A percentile compares a stretch with the other conserved stretches of the same genome.
Evolutionary conservation across 768 basidiomycete species (phyloP).

Genomic region (Collybiopsis confluens): DNA sequence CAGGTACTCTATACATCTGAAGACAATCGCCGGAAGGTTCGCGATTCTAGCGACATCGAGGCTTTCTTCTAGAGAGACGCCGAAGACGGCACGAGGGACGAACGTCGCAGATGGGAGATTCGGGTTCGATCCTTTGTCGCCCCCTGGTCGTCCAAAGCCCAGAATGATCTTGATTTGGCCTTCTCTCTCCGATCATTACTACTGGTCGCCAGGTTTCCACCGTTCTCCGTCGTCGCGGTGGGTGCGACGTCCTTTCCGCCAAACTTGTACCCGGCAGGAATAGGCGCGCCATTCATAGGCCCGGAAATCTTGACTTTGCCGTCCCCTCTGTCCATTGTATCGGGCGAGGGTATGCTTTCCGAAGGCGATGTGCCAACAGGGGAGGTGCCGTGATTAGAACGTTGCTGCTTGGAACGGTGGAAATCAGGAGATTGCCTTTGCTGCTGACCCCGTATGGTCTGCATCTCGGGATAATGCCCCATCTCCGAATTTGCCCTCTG

Average conservation of each 20-base stretch:
- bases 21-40: conserved; percentile 89
- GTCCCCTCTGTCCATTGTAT: conserved; percentile 41
- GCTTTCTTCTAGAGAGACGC: conserved; percentile 81
- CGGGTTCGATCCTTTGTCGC: conserved; percentile 21
- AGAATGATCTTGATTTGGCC: conserved; percentile 89
- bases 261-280: conserved; percentile 89
- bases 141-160: conserved; percentile 75
- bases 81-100: conserved; percentile 77
- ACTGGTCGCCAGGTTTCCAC: conserved; percentile 32
- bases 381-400: conserved; percentile 56
- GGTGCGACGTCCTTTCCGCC: conserved; percentile 61
- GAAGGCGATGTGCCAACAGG: conserved; percentile 39
- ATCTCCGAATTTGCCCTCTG: conserved; percentile 77
- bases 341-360: conserved; percentile 50
- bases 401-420: conserved; percentile 45
- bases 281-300: conserved; percentile 78
- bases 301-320: conserved; percentile 85
- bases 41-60: conserved; percentile 87
- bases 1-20: conserved; percentile 92
- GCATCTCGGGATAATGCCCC: conserved; percentile 72
- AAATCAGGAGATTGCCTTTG: conserved; percentile 52
- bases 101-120: conserved; percentile 26
- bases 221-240: conserved; percentile 13
- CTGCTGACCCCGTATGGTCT: conserved; percentile 29
- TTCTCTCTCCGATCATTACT: conserved; percentile 74